A percentile compares a stretch with the other conserved stretches of the same genome.
Evolutionary conservation across 176 grass and related monocot species (phyloP).

Genomic region (Carex myosuroides): DNA sequence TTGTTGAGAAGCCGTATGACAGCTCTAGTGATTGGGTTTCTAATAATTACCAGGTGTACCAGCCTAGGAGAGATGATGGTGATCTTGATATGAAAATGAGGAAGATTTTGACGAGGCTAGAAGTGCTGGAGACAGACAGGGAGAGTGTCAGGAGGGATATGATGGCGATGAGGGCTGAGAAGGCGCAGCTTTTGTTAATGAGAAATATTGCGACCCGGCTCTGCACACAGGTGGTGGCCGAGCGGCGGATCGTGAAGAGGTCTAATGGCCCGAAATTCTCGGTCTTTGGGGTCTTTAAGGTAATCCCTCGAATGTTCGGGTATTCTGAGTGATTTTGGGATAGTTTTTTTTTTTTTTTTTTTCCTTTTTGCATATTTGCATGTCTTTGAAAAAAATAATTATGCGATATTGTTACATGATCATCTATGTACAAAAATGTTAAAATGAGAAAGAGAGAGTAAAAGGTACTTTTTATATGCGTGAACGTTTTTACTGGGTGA

Average conservation of each 20-base stretch:
- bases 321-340: slow-evolving; percentile 14
- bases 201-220: slow-evolving; percentile 62
- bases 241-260: slow-evolving; percentile 39
- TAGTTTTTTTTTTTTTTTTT: neutral
- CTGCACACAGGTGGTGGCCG: slow-evolving; percentile 45
- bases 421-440: neutral
- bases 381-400: neutral
- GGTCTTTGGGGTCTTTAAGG: slow-evolving; percentile 51
- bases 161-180: slow-evolving; percentile 47
- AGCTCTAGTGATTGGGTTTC: slow-evolving; percentile 31
- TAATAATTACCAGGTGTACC: slow-evolving; percentile 13
- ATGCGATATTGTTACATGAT: neutral
- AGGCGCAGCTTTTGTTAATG: slow-evolving; percentile 50
- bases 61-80: slow-evolving; percentile 20
- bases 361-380: neutral
- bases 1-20: slow-evolving; percentile 28
- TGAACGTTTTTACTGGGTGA: neutral
- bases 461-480: neutral
- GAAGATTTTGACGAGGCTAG: slow-evolving; percentile 47
- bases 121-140: slow-evolving; percentile 64
- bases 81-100: slow-evolving; percentile 15
- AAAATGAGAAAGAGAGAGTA: neutral
- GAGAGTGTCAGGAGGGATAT: slow-evolving; percentile 48
- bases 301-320: slow-evolving; percentile 33
- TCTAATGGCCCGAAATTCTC: slow-evolving; percentile 37